Base-by-base conservation (phyloP, 176 grass and related monocot species). In the Oryza meridionalis region DNA sequence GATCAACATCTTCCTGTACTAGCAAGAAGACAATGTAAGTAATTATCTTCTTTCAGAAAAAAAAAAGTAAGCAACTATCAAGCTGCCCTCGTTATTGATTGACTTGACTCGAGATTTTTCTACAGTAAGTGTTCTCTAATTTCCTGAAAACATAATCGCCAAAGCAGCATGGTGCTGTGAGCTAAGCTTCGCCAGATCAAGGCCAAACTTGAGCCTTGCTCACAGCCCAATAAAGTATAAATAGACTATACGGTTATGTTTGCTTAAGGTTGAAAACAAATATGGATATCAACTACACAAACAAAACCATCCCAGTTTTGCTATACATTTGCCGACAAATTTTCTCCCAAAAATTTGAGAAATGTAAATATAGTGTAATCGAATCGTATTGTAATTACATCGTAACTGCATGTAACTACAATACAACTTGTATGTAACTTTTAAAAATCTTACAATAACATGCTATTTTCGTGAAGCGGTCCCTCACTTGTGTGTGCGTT, bases 1-100 rank as follows among this genome's bases (percentile, higher is more conserved):
- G 78, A 89, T 89, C 90, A 25, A 92, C 73, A 79, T 92, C 86
- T 69, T 89, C 90, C 90, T 92, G 85, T 8, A 17, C 16, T 67
- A 70, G 5, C 67, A 78, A 25, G 55, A 77, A 1, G 24, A 17
- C 33, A 62, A 62, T 62, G 19, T 35, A 35, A 35, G 4, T 35
- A 35, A 35, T 35, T 35, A 35, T 35, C 33, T 35, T 35, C 33
- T 35, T 35, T 35, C 33, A 35, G 33, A 35, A 35, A 35, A 35
- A 2, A 2, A 35, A 35, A 35, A 35, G 0, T 35, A 35, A 33
- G 3, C 24, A 27, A 84, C 26, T 29, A 78, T 82, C 21, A 90
- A 55, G 35, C 2, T 16, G 58, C 11, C 6, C 32, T 40, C 38
- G 67, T 55, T 73, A 0, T 33, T 50, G 17, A 65, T 11, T 47